A percentile compares a stretch with the other conserved stretches of the same genome.
Conservation (phyloP, 768 basidiomycete genomes). For the Auricularia sp. region DNA sequence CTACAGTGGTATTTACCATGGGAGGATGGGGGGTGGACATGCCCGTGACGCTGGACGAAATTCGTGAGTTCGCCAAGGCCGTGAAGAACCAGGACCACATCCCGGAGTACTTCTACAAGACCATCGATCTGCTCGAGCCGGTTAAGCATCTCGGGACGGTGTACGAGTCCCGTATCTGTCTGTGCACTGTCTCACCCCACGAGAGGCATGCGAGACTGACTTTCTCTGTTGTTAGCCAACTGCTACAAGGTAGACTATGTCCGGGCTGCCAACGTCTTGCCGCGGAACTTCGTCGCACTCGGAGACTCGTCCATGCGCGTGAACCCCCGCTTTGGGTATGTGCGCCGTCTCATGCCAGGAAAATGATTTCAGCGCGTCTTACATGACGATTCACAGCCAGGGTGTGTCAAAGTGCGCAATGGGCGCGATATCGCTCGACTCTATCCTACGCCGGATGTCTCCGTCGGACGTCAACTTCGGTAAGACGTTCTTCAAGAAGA, state of each 20-base stretch:
- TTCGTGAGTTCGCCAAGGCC: not conserved
- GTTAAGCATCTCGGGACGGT: slow-evolving; percentile 14
- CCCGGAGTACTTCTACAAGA: slow-evolving; percentile 19
- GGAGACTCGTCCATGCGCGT: no score
- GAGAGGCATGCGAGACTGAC: no score
- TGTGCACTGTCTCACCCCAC: no score
- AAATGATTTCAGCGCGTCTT: not conserved
- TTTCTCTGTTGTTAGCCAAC: slow-evolving; percentile 11
- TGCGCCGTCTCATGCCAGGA: not conserved
- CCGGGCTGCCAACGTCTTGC: no score
- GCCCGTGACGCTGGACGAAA: slow-evolving; percentile 6
- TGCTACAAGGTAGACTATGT: slow-evolving; percentile 5
- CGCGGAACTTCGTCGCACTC: no score
- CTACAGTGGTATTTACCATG: not conserved
- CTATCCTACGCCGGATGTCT: slow-evolving; percentile 2
- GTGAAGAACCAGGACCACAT: slow-evolving; percentile 10
- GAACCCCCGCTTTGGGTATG: no score
- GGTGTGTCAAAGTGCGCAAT: slow-evolving; percentile 12
- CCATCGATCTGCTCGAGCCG: slow-evolving; percentile 21
- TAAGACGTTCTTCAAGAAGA: no score
- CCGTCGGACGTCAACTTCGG: no score
- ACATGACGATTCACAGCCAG: no score
- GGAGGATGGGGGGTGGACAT: not conserved
- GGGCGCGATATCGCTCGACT: slow-evolving; percentile 14
- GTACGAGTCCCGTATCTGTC: not conserved